A percentile compares a stretch with the other conserved stretches of the same genome.
Evolutionary conservation across 2,329 filamentous ascomycete genomes (phyloP).

Genomic region (Ophiostoma angusticollis): DNA sequence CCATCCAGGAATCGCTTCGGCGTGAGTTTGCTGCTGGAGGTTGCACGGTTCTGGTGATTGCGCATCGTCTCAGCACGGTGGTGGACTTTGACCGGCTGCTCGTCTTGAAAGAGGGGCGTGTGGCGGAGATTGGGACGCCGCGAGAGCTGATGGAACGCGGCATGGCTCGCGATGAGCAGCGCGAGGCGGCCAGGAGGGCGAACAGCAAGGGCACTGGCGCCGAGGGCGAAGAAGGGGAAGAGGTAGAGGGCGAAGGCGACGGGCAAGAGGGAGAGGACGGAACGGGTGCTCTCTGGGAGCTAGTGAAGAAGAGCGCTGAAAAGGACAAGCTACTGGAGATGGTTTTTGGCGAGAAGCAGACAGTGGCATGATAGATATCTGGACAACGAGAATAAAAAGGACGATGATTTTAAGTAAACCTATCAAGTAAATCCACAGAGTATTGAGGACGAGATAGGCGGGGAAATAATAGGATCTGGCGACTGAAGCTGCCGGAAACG

Average conservation of each 20-base stretch:
- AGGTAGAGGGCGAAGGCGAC: conserved; percentile 3
- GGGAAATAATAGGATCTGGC: too few species aligned
- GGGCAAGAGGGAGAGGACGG: conserved; percentile 18
- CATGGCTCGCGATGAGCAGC: conserved; percentile 17
- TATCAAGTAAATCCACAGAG: too few species aligned
- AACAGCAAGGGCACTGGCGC: too few species aligned
- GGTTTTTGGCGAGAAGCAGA: conserved; percentile 7
- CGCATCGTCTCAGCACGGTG: conserved; percentile 31
- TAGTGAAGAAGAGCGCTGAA: conserved; percentile 14
- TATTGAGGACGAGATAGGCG: too few species aligned
- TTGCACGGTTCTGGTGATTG: conserved; percentile 39
- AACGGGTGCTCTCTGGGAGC: conserved; percentile 13
- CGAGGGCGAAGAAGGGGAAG: conserved; percentile 11
- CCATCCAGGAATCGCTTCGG: conserved; percentile 43
- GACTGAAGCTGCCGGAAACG: too few species aligned
- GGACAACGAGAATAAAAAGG: neutral
- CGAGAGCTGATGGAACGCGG: conserved; percentile 27
- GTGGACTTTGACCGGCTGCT: conserved; percentile 38
- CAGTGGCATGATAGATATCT: neutral
- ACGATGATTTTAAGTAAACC: too few species aligned
- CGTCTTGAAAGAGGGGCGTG: conserved; percentile 33
- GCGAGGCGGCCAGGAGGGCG: too few species aligned
- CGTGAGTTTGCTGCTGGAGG: conserved; percentile 32
- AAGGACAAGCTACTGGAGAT: conserved; percentile 14
- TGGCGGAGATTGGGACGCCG: conserved; percentile 30